Conservation (phyloP, 2,329 filamentous ascomycete genomes). For the Anthostomella pinea region DNA sequence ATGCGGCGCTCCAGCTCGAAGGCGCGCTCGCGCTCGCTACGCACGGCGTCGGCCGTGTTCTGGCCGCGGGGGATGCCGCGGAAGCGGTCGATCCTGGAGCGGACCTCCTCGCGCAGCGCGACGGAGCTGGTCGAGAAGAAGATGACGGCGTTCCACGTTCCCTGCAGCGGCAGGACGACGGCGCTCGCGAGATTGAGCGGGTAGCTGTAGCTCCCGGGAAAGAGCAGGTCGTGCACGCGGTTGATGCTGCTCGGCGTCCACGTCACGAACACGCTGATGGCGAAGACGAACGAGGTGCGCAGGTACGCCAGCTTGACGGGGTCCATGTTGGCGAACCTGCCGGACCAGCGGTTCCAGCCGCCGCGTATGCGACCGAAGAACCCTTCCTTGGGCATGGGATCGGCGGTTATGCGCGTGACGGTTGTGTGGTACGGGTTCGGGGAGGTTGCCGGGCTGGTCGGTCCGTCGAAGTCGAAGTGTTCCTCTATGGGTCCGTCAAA, state of each 20-base stretch:
- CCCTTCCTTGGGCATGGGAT: slow-evolving; percentile 17
- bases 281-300: slow-evolving; percentile 59
- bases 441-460: slow-evolving; percentile 6
- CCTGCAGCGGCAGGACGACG: slow-evolving; percentile 72
- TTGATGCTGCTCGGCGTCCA: slow-evolving; percentile 71
- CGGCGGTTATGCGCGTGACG: slow-evolving; percentile 30
- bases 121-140: slow-evolving; percentile 65
- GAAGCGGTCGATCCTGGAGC: slow-evolving; percentile 14
- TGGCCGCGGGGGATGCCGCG: slow-evolving; percentile 28
- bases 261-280: slow-evolving; percentile 58
- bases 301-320: slow-evolving; percentile 60
- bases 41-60: slow-evolving; percentile 24
- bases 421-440: slow-evolving; percentile 24
- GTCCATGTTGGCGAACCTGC: slow-evolving; percentile 43
- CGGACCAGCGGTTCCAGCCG: slow-evolving; percentile 23
- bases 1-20: slow-evolving; percentile 23
- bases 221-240: slow-evolving; percentile 65
- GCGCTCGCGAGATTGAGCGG: slow-evolving; percentile 67
- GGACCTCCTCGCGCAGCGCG: slow-evolving; percentile 36
- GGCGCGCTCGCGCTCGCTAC: slow-evolving; percentile 25
- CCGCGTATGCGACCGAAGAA: slow-evolving; percentile 14
- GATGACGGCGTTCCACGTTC: slow-evolving; percentile 77
- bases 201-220: slow-evolving; percentile 52
- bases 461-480: slow-evolving; percentile 5
- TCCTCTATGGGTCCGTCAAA: slow-evolving; percentile 28